Base-by-base conservation (phyloP, 2,329 filamentous ascomycete genomes). In the Trichoderma cornu-damae region DNA sequence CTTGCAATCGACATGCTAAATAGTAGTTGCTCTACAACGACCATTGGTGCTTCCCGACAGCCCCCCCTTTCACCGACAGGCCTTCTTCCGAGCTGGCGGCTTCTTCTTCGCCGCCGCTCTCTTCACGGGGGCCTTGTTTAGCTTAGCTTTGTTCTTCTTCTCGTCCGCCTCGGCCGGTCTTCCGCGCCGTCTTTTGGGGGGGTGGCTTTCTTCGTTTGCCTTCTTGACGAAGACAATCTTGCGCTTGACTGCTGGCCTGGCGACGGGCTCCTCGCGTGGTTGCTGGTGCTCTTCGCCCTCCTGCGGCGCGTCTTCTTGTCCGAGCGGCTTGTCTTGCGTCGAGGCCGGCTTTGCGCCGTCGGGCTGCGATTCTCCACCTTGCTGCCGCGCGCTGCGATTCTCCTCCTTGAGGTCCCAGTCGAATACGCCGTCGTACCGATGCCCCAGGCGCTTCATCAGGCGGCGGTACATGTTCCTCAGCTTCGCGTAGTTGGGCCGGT, bases 321-420 rank as follows among this genome's bases (percentile, higher is more conserved):
- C 58, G 0, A 63, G 61, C 7, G 32, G 24, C 3, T 24, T 35
- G 6, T 32, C 34, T 7, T 48, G 7, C 22, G 3, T 6, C 9
- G 16, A 37, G 4, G 50, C 28, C 24, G 11, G 30, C 14, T 40
- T 16, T 2, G 12, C 8, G 5, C 18, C 22, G 11, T 7, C 22
- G 6, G 4, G 0, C 12, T 66, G 64, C 26, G n/a, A n/a, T n/a
- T 64, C 61, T 3, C 11, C 3, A 14, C 62, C 35, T 8, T 38
- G n/a, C 3, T 47, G 7, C 22, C 2, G 11, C 1, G 8, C 61
- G 5, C 46, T 59, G 14, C 60, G 61, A 22, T 26, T 12, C 16
- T 4, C 61, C 40, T 6, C 62, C 46, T n/a, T 35, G 44, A 42
- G 8, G 34, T 47, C 43, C 58, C 58, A 59, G 26, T 59, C 58